phyloP scores from a whole-genome alignment of 768 basidiomycete genomes.

The Fomitopsis serialis region DNA sequence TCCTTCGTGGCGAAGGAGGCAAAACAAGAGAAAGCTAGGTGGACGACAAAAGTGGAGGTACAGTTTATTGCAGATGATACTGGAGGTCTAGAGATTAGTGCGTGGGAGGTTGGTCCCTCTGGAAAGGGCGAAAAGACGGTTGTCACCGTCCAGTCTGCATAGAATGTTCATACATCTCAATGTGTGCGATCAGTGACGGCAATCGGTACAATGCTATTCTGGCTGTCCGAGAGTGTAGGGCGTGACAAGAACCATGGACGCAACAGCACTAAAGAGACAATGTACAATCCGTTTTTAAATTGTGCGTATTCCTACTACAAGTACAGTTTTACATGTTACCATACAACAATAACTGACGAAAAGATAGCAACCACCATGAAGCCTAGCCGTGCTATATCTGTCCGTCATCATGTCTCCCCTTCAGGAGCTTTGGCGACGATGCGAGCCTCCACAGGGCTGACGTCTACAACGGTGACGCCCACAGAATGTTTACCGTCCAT shows the following conservation, averaged over 20 bases:
- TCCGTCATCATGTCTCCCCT: background rate
- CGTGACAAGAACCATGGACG: too few species aligned
- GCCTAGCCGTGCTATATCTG: background rate
- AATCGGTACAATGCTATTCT: too few species aligned
- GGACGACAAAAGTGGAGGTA: slow-evolving; percentile 47
- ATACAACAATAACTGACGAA: background rate
- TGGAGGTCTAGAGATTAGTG: slow-evolving; percentile 32
- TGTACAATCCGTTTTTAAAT: too few species aligned
- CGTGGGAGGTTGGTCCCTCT: slow-evolving; percentile 32
- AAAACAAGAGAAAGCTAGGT: slow-evolving; percentile 39
- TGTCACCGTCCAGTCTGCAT: slow-evolving; percentile 9
- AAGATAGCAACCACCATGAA: background rate
- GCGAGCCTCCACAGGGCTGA: background rate
- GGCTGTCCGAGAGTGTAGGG: too few species aligned
- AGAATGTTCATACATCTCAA: too few species aligned
- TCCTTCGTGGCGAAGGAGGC: slow-evolving; percentile 31
- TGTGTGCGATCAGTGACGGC: too few species aligned
- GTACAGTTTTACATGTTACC: too few species aligned
- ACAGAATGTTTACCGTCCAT: background rate
- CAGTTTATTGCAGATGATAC: slow-evolving; percentile 29
- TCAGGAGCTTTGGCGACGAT: background rate
- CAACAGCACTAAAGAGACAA: too few species aligned
- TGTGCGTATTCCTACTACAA: too few species aligned
- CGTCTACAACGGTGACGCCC: background rate
- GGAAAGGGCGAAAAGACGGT: slow-evolving; percentile 29